These are phyloP conservation scores for Boeremia exigua DNA, from an alignment of 2,329 filamentous ascomycete species.

Conservation along the genomic window DNA sequence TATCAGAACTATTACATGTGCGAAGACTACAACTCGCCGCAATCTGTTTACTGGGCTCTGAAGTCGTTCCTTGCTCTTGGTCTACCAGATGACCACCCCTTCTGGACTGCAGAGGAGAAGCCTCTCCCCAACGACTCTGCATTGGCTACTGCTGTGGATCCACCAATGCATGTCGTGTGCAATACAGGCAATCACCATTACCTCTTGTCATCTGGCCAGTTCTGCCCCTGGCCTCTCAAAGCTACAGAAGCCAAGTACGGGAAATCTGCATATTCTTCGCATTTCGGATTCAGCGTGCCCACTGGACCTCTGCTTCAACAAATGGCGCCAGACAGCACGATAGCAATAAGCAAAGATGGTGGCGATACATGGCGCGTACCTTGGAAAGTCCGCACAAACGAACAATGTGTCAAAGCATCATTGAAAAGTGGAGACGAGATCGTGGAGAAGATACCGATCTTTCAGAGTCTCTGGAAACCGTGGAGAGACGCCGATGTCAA, in stretches of 20 bases:
- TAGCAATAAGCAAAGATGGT: conserved; percentile 47
- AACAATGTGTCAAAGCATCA: not conserved
- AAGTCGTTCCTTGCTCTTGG: conserved; percentile 57
- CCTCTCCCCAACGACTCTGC: conserved; percentile 27
- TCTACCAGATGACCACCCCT: conserved; percentile 47
- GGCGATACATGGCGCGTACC: conserved; percentile 50
- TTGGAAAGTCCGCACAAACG: conserved; percentile 34
- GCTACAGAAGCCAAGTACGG: conserved; percentile 46
- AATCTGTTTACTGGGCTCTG: conserved; percentile 62
- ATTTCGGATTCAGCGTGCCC: conserved; percentile 49
- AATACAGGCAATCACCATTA: conserved; percentile 44
- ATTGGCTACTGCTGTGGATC: not conserved
- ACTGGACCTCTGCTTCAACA: conserved; percentile 49
- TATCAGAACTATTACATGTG: conserved; percentile 62
- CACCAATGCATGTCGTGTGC: conserved; percentile 56
- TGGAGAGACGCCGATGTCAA: conserved; percentile 38
- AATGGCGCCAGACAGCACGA: conserved; percentile 49
- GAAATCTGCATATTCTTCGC: conserved; percentile 45
- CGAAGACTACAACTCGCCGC: conserved; percentile 65
- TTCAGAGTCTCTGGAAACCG: conserved; percentile 36
- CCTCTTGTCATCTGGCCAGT: conserved; percentile 41
- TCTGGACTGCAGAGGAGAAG: conserved; percentile 56
- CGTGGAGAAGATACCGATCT: conserved; percentile 15
- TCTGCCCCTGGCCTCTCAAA: conserved; percentile 46
- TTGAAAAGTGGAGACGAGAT: not conserved